Conservation (phyloP, 257 asterid genomes). For the Orobanche coerulescens region DNA sequence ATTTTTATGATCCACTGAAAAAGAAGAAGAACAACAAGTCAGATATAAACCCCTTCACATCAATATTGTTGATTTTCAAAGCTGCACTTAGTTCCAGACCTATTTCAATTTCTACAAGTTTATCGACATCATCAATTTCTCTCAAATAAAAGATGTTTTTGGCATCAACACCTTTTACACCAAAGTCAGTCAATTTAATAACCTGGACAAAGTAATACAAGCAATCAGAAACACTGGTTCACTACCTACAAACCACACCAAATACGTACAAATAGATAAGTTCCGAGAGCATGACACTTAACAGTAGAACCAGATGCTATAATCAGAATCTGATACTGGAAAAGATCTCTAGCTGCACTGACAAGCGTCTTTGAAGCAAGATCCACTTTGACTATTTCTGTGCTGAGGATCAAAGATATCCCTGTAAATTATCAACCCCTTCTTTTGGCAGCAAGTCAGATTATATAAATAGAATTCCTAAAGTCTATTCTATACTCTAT, state of each 20-base stretch:
- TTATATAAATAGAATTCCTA: no score
- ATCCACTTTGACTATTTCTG: slow-evolving; percentile 83
- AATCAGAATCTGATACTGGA: slow-evolving; percentile 48
- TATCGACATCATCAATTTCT: slow-evolving; percentile 83
- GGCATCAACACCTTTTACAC: slow-evolving; percentile 80
- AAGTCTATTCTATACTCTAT: no score
- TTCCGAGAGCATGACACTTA: slow-evolving; percentile 19
- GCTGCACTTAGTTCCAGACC: no score
- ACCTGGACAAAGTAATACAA: slow-evolving; percentile 43
- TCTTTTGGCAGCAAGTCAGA: no score
- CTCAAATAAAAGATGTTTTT: slow-evolving; percentile 84
- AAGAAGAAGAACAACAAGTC: no score
- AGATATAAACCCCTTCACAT: no score
- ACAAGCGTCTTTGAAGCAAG: slow-evolving; percentile 65
- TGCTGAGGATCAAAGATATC: slow-evolving; percentile 74
- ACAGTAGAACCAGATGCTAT: slow-evolving; percentile 93
- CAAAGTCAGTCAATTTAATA: slow-evolving; percentile 67
- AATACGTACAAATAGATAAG: no score
- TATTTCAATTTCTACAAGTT: slow-evolving; percentile 85
- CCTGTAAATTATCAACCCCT: slow-evolving; percentile 47
- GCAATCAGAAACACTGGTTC: slow-evolving; percentile 19
- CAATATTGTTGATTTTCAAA: no score
- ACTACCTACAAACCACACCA: slow-evolving; percentile 7
- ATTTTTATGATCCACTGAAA: no score
- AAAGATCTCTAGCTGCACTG: slow-evolving; percentile 62